phyloP scores from a whole-genome alignment of 2,329 filamentous ascomycete species.

The Laburnicola sp. region DNA sequence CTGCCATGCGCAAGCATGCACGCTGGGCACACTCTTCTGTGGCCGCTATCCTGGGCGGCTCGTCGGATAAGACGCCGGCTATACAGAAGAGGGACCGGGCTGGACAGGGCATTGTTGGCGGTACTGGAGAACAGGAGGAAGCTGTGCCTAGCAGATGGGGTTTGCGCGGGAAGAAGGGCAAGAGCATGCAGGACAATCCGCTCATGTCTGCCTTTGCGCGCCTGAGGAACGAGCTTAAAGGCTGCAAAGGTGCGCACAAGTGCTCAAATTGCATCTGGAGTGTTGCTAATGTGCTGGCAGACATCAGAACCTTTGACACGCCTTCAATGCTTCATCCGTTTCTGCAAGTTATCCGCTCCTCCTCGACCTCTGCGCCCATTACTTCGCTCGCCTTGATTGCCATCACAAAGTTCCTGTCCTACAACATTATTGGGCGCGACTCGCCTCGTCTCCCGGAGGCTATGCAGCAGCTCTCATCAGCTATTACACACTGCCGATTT shows the following conservation, averaged over 20 bases:
- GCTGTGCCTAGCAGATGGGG: slow-evolving; percentile 85
- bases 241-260: slow-evolving; percentile 68
- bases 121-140: slow-evolving; percentile 51
- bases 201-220: slow-evolving; percentile 93
- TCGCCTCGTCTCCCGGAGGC: slow-evolving; percentile 88
- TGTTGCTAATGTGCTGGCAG: slow-evolving; percentile 50
- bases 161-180: slow-evolving; percentile 88
- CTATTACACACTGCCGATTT: slow-evolving; percentile 96
- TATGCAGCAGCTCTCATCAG: slow-evolving; percentile 92
- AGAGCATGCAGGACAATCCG: slow-evolving; percentile 96
- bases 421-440: slow-evolving; percentile 81
- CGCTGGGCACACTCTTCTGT: slow-evolving; percentile 96
- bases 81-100: slow-evolving; percentile 41
- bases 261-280: neutral
- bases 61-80: slow-evolving; percentile 51
- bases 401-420: slow-evolving; percentile 94
- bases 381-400: slow-evolving; percentile 92
- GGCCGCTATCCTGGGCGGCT: slow-evolving; percentile 87
- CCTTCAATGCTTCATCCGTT: slow-evolving; percentile 89
- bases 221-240: slow-evolving; percentile 82
- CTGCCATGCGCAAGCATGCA: slow-evolving; percentile 95
- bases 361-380: slow-evolving; percentile 92
- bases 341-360: slow-evolving; percentile 93
- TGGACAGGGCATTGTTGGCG: slow-evolving; percentile 41
- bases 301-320: slow-evolving; percentile 87